phyloP scores from a whole-genome alignment of 129 eudicot genomes.

The Flaveria ramosissima region DNA sequence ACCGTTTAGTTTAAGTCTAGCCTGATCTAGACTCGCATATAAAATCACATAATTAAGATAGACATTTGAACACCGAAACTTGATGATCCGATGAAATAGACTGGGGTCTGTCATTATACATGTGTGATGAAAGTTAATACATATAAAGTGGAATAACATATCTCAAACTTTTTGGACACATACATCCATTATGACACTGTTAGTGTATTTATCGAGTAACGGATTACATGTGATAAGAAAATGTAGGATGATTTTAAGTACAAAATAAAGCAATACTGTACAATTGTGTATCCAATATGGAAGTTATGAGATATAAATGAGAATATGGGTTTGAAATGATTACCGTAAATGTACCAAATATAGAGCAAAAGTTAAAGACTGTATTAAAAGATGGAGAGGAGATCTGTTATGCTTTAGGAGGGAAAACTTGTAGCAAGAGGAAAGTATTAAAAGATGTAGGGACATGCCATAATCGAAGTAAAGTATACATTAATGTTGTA shows the following conservation, averaged over 20 bases:
- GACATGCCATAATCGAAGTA: slow-evolving; percentile 22
- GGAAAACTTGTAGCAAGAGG: slow-evolving; percentile 43
- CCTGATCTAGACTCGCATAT: no score
- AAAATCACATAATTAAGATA: no score
- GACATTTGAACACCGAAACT: no score
- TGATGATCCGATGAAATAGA: no score
- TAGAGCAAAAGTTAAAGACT: slow-evolving; percentile 14
- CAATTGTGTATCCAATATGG: not conserved
- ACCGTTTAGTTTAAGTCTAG: no score
- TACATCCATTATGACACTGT: no score
- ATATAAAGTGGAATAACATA: no score
- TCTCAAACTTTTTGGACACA: no score
- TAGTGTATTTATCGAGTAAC: not conserved
- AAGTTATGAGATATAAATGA: slow-evolving; percentile 9
- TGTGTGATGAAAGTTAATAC: no score
- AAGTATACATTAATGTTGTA: slow-evolving; percentile 6
- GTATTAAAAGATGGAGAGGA: slow-evolving; percentile 18
- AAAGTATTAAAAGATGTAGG: slow-evolving; percentile 35
- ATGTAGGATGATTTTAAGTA: not conserved
- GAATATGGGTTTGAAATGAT: not conserved
- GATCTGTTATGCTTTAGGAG: slow-evolving; percentile 30
- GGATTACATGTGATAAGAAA: not conserved
- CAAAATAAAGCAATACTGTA: not conserved
- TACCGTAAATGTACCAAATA: slow-evolving; percentile 11
- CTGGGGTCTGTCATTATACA: no score